Base-by-base conservation (phyloP, 495 filamentous ascomycete genomes). In the Hypoxylon cercidicola region DNA sequence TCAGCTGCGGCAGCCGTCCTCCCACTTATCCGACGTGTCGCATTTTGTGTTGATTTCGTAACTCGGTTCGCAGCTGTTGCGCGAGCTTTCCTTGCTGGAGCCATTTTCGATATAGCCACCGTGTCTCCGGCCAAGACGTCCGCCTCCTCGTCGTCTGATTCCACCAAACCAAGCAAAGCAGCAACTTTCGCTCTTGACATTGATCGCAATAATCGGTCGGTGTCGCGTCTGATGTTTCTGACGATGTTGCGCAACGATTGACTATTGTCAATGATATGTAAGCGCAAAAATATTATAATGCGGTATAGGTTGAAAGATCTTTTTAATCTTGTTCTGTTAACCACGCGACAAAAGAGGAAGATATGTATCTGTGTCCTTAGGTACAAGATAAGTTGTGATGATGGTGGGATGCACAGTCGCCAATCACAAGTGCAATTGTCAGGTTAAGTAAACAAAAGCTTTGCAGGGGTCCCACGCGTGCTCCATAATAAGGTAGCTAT, bases 121-220 rank as follows among this genome's bases (percentile, higher is more conserved):
- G 73, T 69, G 56, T 79, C 32, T 72, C 74, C 71, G 76, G 81
- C 13, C 78, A 79, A 73, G 73, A 73, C 66, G 58, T 73, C 70
- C 19, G 72, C 72, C 25, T 81, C 78, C 74, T 89, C 87, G 47
- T 92, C 89, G 52, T 90, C 88, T 37, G 87, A 90, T 59, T 87
- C 89, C 34, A 88, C 79, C 45, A 89, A 77, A n/a, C 80, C 84
- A 60, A 88, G 84, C 20, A 91, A 67, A 32, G 82, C 85, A 25
- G 82, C 75, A 56, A 60, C 57, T 66, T 74, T 78, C 45, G 55
- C 58, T 44, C 64, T 78, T 63, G 71, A 55, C 79, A 79, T 78
- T 50, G 60, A 63, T 61, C 40, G 52, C 55, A 51, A 55, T 16
- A 48, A 44, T 18, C 13, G 28, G 23, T 48, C 35, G n/a, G 23